Evolutionary conservation across 2,329 filamentous ascomycete genomes (phyloP).

Genomic region (Gaeumannomyces sp.): DNA sequence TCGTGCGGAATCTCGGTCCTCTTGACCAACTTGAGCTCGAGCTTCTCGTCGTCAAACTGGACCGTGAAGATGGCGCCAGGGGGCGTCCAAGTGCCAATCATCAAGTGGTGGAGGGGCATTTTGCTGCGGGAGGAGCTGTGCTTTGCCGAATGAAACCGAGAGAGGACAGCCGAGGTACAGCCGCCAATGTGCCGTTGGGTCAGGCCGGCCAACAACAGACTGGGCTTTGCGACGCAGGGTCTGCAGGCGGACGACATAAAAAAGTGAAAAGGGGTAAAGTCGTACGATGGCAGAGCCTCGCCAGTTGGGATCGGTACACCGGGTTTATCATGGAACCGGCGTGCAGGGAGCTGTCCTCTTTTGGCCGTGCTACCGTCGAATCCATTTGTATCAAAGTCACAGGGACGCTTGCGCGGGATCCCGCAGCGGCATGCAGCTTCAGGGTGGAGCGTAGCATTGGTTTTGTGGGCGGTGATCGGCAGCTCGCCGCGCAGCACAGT

Average conservation of each 20-base stretch:
- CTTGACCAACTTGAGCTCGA: conserved; percentile 70
- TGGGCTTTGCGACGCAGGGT: not conserved
- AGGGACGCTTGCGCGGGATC: not conserved
- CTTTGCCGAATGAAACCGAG: not conserved
- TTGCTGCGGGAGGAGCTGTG: not conserved
- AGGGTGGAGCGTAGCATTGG: not conserved
- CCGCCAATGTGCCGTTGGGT: not conserved
- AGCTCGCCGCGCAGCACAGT: not conserved
- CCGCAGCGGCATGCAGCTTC: not conserved
- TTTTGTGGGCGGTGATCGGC: not conserved
- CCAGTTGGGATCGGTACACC: not conserved
- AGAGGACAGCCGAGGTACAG: too few species aligned
- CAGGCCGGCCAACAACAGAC: not conserved
- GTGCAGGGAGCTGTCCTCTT: not conserved
- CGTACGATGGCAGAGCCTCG: not conserved
- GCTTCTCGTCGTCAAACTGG: conserved; percentile 74
- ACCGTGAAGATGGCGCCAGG: conserved; percentile 88
- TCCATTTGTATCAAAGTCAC: not conserved
- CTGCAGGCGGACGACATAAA: not conserved
- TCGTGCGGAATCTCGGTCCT: conserved; percentile 74
- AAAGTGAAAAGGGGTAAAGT: not conserved
- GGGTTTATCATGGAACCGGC: not conserved
- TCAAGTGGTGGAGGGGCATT: conserved; percentile 63
- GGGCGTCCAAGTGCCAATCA: conserved; percentile 88
- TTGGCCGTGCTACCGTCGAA: not conserved